Percentiles rank a stretch among this genome's conserved stretches.
Conservation (phyloP, 805 yeast genomes). For the Komagataella phaffii region DNA sequence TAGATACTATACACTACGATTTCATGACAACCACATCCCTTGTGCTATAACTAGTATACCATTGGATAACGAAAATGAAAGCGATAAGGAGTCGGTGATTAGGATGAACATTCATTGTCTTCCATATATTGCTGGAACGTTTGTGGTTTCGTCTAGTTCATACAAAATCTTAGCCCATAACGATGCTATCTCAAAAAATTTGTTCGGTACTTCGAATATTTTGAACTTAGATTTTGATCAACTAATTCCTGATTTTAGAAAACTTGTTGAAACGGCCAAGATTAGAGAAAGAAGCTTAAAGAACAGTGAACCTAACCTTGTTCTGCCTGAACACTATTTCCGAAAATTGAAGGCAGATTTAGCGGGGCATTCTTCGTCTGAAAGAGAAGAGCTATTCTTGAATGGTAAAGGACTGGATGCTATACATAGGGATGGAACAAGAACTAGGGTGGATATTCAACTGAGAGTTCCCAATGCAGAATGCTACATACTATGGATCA, state of each 20-base stretch:
- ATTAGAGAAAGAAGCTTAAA: slow-evolving; percentile 23
- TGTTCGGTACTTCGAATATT: slow-evolving; percentile 56
- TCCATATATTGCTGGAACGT: slow-evolving; percentile 81
- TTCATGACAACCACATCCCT: slow-evolving; percentile 35
- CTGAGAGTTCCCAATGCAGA: slow-evolving; percentile 52
- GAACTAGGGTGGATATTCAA: slow-evolving; percentile 64
- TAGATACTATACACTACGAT: slow-evolving; percentile 49
- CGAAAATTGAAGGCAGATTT: slow-evolving; percentile 45
- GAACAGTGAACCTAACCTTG: slow-evolving; percentile 47
- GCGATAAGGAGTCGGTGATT: slow-evolving; percentile 19
- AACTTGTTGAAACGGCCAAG: slow-evolving; percentile 27
- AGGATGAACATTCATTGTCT: slow-evolving; percentile 60
- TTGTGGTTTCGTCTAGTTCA: slow-evolving; percentile 43
- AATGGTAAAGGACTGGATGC: slow-evolving; percentile 60
- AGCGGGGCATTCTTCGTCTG: slow-evolving; percentile 16
- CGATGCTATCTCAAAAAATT: slow-evolving; percentile 60
- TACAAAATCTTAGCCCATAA: slow-evolving; percentile 58
- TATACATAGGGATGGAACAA: slow-evolving; percentile 54
- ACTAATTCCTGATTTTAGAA: slow-evolving; percentile 51
- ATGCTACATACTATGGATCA: slow-evolving; percentile 67
- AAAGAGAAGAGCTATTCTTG: slow-evolving; percentile 36
- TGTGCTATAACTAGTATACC: slow-evolving; percentile 62
- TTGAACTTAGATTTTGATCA: slow-evolving; percentile 34
- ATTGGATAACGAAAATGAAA: slow-evolving; percentile 25
- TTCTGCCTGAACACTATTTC: slow-evolving; percentile 85